phyloP scores from a whole-genome alignment of 257 asterid species.

The Lycium ferocissimum region DNA sequence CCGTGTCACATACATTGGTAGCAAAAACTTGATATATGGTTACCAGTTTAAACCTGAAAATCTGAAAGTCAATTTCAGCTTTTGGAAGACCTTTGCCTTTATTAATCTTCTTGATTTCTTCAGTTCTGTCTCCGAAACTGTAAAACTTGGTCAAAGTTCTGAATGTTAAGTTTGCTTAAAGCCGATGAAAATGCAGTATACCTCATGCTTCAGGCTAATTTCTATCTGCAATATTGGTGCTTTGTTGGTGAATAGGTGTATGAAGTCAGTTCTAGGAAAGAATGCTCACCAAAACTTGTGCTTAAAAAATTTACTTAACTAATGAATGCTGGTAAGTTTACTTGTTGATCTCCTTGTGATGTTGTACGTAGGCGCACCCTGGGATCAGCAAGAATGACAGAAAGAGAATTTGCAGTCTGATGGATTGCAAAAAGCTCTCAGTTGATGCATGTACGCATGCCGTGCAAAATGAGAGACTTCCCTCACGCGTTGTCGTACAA shows the following conservation, averaged over 20 bases:
- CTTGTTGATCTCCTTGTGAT: constrained; percentile 8
- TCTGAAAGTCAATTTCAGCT: neutral
- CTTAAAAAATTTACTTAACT: neutral
- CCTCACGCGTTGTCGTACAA: constrained; percentile 81
- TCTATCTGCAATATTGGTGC: neutral
- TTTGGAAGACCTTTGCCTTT: neutral
- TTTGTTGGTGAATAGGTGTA: neutral
- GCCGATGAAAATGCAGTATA: neutral
- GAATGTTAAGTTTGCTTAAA: neutral
- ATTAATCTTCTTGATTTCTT: neutral
- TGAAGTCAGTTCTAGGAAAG: neutral
- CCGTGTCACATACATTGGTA: neutral
- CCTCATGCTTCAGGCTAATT: neutral
- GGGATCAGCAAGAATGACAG: constrained; percentile 85
- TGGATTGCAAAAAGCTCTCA: constrained; percentile 97
- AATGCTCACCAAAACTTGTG: neutral
- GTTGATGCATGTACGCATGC: constrained; percentile 93
- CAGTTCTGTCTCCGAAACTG: neutral
- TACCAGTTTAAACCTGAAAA: neutral
- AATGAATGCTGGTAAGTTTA: neutral
- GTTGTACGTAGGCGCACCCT: constrained; percentile 67
- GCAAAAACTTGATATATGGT: neutral
- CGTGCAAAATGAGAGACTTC: constrained; percentile 89
- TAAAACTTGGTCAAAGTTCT: neutral
- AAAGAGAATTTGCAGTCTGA: constrained; percentile 72